These are phyloP conservation scores for Sophora flavescens DNA, from an alignment of 306 rosid genomes.

Conservation along the genomic window DNA sequence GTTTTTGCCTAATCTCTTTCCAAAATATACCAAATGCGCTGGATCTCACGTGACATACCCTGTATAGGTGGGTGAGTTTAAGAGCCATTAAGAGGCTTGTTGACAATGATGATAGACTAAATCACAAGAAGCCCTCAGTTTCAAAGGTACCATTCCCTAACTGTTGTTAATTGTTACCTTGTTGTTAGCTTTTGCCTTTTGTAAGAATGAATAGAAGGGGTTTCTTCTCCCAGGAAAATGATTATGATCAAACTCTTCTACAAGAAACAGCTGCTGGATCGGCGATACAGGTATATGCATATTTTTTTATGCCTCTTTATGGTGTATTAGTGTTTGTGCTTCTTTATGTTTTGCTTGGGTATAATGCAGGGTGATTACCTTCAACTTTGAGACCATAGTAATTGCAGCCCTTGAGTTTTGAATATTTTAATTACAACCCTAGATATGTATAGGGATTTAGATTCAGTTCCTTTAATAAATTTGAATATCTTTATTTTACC, in stretches of 20 bases:
- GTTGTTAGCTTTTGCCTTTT: conserved; percentile 33
- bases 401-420: conserved; percentile 28
- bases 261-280: conserved; percentile 59
- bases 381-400: conserved; percentile 10
- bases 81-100: conserved; percentile 65
- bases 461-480: conserved; percentile 11
- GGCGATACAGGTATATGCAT: conserved; percentile 57
- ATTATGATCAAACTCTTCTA: conserved; percentile 48
- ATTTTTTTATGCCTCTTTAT: conserved; percentile 18
- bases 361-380: conserved; percentile 8
- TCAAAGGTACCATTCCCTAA: conserved; percentile 55
- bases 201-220: conserved; percentile 41
- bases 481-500: background rate
- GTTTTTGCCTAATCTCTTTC: conserved; percentile 29
- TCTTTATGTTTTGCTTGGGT: conserved; percentile 35
- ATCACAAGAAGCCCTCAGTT: conserved; percentile 47
- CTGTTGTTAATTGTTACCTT: background rate
- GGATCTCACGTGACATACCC: conserved; percentile 6
- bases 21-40: conserved; percentile 24
- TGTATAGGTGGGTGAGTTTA: conserved; percentile 74
- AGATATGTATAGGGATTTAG: background rate
- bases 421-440: background rate
- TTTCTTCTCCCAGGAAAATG: conserved; percentile 51
- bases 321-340: conserved; percentile 1
- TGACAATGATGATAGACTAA: conserved; percentile 56